phyloP scores from a whole-genome alignment of 345 rosid genomes.

The Lumnitzera littorea region DNA sequence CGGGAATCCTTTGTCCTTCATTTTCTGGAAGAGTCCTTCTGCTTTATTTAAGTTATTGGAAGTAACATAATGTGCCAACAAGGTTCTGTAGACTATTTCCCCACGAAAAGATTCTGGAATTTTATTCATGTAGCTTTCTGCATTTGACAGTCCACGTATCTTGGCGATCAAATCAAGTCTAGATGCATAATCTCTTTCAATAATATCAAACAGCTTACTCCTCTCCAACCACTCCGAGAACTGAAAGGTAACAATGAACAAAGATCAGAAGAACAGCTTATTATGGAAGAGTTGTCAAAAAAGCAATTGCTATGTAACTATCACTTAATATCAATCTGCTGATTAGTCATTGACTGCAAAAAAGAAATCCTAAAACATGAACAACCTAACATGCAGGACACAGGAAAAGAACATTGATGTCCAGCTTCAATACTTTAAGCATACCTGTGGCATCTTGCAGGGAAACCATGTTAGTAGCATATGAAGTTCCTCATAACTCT shows the following conservation, averaged over 20 bases:
- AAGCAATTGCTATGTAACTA: no score
- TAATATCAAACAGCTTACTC: slow-evolving; percentile 41
- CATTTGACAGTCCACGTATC: slow-evolving; percentile 57
- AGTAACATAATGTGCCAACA: slow-evolving; percentile 61
- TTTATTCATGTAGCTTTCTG: slow-evolving; percentile 55
- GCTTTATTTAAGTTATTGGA: slow-evolving; percentile 45
- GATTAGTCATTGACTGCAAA: no score
- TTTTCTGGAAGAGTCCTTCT: slow-evolving; percentile 67
- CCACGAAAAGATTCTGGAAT: slow-evolving; percentile 65
- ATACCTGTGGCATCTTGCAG: no score
- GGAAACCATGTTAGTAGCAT: no score
- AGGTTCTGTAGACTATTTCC: slow-evolving; percentile 61
- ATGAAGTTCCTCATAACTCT: no score
- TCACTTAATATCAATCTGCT: no score
- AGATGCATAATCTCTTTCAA: slow-evolving; percentile 80
- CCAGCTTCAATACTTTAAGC: no score
- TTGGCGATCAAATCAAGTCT: slow-evolving; percentile 77
- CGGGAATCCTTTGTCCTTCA: slow-evolving; percentile 68
- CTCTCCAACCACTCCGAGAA: slow-evolving; percentile 85
- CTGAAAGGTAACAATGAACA: slow-evolving; percentile 28
- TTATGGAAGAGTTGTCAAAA: no score
- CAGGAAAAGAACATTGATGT: no score
- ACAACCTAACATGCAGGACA: no score
- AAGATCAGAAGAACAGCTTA: background rate
- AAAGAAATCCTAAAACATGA: no score